Evolutionary conservation across 345 rosid species (phyloP).

Genomic region (Melaleuca alternifolia): DNA sequence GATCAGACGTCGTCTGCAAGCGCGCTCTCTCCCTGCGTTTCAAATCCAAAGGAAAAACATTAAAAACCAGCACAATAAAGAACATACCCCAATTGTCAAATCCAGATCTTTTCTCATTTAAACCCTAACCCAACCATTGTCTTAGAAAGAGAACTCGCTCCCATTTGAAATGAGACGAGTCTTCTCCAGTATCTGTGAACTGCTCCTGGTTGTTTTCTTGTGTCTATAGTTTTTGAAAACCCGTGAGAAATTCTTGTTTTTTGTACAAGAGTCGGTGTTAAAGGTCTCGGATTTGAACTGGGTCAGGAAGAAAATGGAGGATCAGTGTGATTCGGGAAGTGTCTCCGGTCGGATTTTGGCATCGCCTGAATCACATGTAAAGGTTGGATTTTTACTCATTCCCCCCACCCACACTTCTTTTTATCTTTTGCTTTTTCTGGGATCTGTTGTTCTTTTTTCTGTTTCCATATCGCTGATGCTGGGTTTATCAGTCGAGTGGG

Average conservation of each 20-base stretch:
- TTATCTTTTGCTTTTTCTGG: too few relatives aligned
- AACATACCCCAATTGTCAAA: neutral
- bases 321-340: constrained; percentile 7
- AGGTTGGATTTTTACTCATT: constrained; percentile 15
- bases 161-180: neutral
- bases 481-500: constrained; percentile 12
- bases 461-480: neutral
- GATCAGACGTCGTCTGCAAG: neutral
- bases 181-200: neutral
- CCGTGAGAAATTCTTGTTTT: neutral
- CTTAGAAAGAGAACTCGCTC: neutral
- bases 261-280: neutral
- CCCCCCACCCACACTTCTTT: neutral
- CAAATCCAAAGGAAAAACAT: neutral
- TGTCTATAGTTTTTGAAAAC: neutral
- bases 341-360: neutral
- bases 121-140: neutral
- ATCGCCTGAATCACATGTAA: neutral
- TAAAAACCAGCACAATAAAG: too few relatives aligned
- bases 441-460: neutral
- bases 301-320: constrained; percentile 24
- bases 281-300: constrained; percentile 11
- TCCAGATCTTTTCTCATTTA: neutral
- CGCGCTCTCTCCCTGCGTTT: neutral
- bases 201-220: neutral